Conservation (phyloP, 2,329 filamentous ascomycete genomes). For the Diaporthe citri region DNA sequence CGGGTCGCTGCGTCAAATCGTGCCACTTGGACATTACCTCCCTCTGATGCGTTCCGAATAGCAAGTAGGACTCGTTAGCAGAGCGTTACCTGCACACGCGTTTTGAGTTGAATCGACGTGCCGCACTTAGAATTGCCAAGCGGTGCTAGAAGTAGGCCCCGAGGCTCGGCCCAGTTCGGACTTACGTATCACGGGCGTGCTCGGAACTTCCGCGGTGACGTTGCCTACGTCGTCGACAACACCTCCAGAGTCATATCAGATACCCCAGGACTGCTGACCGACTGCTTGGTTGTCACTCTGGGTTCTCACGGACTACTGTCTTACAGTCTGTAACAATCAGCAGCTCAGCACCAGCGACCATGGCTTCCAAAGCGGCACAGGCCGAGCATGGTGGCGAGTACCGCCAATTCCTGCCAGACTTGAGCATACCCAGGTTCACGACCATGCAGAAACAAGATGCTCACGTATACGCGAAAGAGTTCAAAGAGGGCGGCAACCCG, state of each 20-base stretch:
- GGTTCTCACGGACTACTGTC: background rate
- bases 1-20: background rate
- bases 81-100: background rate
- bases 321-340: no score
- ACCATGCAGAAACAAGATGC: slow-evolving; percentile 73
- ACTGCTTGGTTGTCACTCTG: background rate
- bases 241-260: background rate
- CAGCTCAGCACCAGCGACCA: background rate
- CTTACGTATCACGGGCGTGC: slow-evolving; percentile 16
- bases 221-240: background rate
- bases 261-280: no score
- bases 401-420: slow-evolving; percentile 72
- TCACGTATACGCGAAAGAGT: slow-evolving; percentile 71
- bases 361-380: slow-evolving; percentile 28
- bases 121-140: slow-evolving; percentile 1
- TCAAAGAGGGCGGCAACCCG: slow-evolving; percentile 69
- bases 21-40: background rate
- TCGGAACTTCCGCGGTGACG: slow-evolving; percentile 17
- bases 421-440: slow-evolving; percentile 71
- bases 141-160: slow-evolving; percentile 34
- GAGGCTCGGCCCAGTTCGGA: slow-evolving; percentile 33
- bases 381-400: slow-evolving; percentile 53
- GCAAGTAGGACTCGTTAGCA: background rate
- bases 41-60: background rate
- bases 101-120: slow-evolving; percentile 1